Evolutionary conservation across 352 stramenopile species (phyloP).

Genomic region (Phytopythium montanum): DNA sequence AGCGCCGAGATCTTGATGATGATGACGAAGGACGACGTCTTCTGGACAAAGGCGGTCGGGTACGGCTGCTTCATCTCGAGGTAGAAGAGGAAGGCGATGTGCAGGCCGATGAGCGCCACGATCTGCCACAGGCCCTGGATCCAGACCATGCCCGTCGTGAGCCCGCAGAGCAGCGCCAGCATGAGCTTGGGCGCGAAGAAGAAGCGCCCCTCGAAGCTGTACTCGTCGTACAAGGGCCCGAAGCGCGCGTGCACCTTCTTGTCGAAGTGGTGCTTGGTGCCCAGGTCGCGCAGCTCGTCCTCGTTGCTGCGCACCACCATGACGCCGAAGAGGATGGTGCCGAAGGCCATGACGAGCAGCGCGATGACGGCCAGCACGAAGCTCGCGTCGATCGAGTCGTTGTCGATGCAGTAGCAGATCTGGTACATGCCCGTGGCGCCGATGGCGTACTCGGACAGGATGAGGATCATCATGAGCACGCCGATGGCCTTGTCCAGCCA

Average conservation of each 20-base stretch:
- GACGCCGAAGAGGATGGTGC: conserved; percentile 77
- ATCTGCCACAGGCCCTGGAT: conserved; percentile 76
- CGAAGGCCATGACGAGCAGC: conserved; percentile 67
- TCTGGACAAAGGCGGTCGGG: conserved; percentile 77
- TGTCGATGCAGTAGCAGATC: conserved; percentile 80
- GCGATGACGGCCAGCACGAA: conserved; percentile 64
- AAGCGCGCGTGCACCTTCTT: conserved; percentile 81
- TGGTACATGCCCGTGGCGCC: conserved; percentile 80
- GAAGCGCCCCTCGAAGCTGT: conserved; percentile 83
- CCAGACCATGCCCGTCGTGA: conserved; percentile 81
- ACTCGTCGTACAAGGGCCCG: conserved; percentile 83
- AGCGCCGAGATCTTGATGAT: conserved; percentile 89
- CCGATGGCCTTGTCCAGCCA: conserved; percentile 80
- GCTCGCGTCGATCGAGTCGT: conserved; percentile 46
- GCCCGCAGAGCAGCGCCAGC: conserved; percentile 65
- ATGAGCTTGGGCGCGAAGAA: conserved; percentile 87
- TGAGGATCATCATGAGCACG: conserved; percentile 80
- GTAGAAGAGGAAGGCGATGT: conserved; percentile 81
- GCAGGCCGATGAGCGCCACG: conserved; percentile 62
- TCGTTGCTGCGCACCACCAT: conserved; percentile 71
- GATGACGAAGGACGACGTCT: conserved; percentile 84
- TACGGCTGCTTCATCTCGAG: conserved; percentile 84
- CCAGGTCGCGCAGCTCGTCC: conserved; percentile 74
- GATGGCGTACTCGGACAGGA: conserved; percentile 83
- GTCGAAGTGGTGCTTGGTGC: conserved; percentile 82